Evolutionary conservation across 2,329 filamentous ascomycete species (phyloP).

Genomic region (Talaromyces atroroseus): DNA sequence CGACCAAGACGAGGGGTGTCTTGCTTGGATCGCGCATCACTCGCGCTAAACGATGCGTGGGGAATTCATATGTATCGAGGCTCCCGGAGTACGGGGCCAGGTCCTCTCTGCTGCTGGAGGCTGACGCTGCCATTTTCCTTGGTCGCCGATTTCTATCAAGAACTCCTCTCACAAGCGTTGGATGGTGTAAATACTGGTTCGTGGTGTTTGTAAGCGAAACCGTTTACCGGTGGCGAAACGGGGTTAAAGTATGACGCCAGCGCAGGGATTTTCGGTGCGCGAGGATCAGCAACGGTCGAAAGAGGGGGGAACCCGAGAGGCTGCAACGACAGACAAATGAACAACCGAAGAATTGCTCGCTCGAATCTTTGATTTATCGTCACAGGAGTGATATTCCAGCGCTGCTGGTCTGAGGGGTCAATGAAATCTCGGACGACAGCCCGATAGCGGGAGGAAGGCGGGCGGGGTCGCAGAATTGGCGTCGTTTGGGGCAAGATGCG

Average conservation of each 20-base stretch:
- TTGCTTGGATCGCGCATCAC: conserved; percentile 44
- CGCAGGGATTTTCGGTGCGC: neutral
- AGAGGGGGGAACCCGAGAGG: neutral
- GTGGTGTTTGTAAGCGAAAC: neutral
- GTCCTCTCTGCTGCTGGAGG: conserved; percentile 22
- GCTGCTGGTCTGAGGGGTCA: neutral
- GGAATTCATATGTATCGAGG: conserved; percentile 41
- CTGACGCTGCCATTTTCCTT: neutral
- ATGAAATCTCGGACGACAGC: neutral
- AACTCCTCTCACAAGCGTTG: neutral
- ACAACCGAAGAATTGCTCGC: neutral
- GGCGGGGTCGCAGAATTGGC: neutral
- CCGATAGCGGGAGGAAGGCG: neutral
- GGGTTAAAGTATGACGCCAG: conserved; percentile 7
- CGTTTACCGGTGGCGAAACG: conserved; percentile 4
- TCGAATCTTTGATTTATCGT: too few relatives aligned
- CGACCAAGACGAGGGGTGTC: conserved; percentile 44
- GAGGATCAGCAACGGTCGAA: neutral
- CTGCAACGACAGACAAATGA: too few relatives aligned
- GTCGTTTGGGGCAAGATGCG: neutral
- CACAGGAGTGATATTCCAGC: neutral
- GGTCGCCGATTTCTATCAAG: neutral
- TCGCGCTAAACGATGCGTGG: conserved; percentile 40
- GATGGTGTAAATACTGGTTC: neutral
- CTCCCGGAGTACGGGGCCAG: conserved; percentile 19